These are phyloP conservation scores for Emmonsiellopsis sp. DNA, from an alignment of 2,329 filamentous ascomycete genomes.

Conservation along the genomic window DNA sequence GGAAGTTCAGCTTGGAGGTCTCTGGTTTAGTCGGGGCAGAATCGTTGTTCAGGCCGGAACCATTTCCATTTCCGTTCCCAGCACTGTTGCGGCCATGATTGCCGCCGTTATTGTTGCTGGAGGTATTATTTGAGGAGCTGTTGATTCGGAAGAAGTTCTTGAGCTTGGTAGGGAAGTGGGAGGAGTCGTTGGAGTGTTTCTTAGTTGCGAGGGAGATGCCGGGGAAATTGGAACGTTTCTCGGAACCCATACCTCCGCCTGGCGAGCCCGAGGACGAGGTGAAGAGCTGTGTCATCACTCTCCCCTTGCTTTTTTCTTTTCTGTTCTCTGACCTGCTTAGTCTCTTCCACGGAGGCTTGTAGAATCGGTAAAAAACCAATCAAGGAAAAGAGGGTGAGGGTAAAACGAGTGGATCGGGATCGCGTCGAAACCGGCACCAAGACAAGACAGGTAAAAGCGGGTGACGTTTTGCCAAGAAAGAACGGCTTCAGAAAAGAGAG, in stretches of 20 bases:
- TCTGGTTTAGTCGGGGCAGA: constrained; percentile 46
- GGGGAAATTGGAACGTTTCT: constrained; percentile 39
- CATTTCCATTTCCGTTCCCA: constrained; percentile 23
- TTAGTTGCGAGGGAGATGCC: constrained; percentile 35
- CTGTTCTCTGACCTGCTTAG: neutral
- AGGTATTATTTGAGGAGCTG: constrained; percentile 28
- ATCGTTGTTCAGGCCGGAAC: constrained; percentile 23
- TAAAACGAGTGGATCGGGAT: too few species aligned
- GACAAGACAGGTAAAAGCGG: too few species aligned
- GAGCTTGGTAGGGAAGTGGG: constrained; percentile 53
- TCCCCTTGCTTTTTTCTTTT: neutral
- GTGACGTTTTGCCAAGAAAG: too few species aligned
- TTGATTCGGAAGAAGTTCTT: constrained; percentile 63
- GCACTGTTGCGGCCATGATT: constrained; percentile 19
- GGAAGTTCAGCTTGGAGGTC: constrained; percentile 54
- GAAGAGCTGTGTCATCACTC: constrained; percentile 35
- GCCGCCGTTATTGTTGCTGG: constrained; percentile 17
- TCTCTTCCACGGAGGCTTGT: too few species aligned
- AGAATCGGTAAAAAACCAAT: too few species aligned
- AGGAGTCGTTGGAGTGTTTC: constrained; percentile 39
- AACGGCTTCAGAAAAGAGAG: too few species aligned
- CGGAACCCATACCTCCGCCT: constrained; percentile 26
- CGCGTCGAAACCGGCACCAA: too few species aligned
- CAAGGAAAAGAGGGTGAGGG: too few species aligned
- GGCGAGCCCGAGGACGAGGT: constrained; percentile 28